Percentiles rank a stretch among this genome's conserved stretches.
phyloP scores from a whole-genome alignment of 2,329 filamentous ascomycete species.

The Aspergillus ruber region DNA sequence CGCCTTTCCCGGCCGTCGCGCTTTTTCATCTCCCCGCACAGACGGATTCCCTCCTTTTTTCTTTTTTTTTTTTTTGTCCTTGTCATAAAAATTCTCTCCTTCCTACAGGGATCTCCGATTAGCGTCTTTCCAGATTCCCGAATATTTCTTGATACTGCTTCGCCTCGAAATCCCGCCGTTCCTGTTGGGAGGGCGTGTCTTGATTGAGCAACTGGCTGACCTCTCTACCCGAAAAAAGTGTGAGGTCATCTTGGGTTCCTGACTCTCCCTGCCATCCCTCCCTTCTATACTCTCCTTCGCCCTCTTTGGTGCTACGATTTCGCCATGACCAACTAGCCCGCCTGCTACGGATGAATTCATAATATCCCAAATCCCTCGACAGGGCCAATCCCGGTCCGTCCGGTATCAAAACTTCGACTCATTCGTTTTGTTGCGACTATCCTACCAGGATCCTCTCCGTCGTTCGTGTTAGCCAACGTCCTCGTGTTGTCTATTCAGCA shows the following conservation, averaged over 20 bases:
- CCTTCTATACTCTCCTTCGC: constrained; percentile 1
- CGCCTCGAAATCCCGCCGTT: no score
- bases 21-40: background rate
- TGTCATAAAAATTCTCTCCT: constrained; percentile 5
- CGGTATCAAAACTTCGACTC: constrained; percentile 13
- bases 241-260: background rate
- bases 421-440: constrained; percentile 4
- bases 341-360: constrained; percentile 34
- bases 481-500: constrained; percentile 21
- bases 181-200: background rate
- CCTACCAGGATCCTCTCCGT: constrained; percentile 1
- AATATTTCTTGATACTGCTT: no score
- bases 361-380: constrained; percentile 20
- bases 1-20: background rate
- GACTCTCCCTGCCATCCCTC: constrained; percentile 4
- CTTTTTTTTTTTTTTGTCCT: background rate
- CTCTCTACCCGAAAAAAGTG: background rate
- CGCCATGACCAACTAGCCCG: constrained; percentile 33
- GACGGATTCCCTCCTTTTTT: background rate
- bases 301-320: constrained; percentile 9
- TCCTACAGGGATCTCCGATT: background rate
- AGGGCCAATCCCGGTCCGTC: constrained; percentile 37
- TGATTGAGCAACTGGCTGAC: background rate
- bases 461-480: constrained; percentile 3
- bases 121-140: no score